Base-by-base conservation (phyloP, 495 filamentous ascomycete genomes). In the Cercophora sp. region DNA sequence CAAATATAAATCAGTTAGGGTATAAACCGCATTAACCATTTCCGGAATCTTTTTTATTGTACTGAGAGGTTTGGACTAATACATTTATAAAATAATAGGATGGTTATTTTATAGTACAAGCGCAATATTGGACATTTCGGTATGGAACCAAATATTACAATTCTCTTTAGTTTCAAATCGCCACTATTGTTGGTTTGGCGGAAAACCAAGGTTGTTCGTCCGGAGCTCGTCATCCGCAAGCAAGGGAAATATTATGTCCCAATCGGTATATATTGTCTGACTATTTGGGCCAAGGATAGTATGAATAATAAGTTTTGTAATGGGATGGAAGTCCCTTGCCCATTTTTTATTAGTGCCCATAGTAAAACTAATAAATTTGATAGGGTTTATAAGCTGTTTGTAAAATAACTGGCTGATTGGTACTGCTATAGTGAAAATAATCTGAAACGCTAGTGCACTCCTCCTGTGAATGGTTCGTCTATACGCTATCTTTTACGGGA, bases 131-230 rank as follows among this genome's bases (percentile, higher is more conserved):
- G 22, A 44, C 8, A 44, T 20, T 15, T 44, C 40, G 40, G 40
- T 26, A 22, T 44, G 16, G 22, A 44, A 44, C 40, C 40, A 44
- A 26, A 23, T 20, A 20, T 20, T 15, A 20, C 40, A 44, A 44
- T 44, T 20, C 40, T 44, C 40, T 20, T 44, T 20, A 4, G 40
- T 44, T 44, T 44, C 40, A 26, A 44, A 20, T 44, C 40, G 40
- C 40, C 40, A 44, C 8, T 9, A 15, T 11, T 20, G 40, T 44
- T 44, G 16, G 15, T 44, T 44, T 8, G 35, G 35, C 35, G 5
- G 35, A 5, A 39, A 39, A 15, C 8, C 35, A 39, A 39, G 35
- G 8, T 39, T 39, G 35, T 15, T 39, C 35, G 15, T 18, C 35
- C 35, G 35, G 8, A 39, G 16, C 35, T 39, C 35, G 35, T 39